Percentiles rank a stretch among this genome's conserved stretches.
phyloP scores from a whole-genome alignment of 495 filamentous ascomycete genomes.

The Eremomyces bilateralis region DNA sequence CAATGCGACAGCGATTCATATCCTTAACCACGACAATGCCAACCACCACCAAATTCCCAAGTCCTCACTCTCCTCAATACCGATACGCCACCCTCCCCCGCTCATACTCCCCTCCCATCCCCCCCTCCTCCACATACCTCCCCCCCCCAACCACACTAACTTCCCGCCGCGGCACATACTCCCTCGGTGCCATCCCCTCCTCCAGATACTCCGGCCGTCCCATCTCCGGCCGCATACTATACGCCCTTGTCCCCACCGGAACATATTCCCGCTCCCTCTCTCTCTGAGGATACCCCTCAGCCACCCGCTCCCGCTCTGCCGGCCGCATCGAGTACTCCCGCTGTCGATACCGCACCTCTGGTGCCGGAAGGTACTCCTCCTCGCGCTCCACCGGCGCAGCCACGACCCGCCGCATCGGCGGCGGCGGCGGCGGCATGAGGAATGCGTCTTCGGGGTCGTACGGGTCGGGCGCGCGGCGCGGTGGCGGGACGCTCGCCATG shows the following conservation, averaged over 20 bases:
- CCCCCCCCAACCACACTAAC: background rate
- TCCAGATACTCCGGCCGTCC: slow-evolving; percentile 7
- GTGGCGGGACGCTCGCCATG: slow-evolving; percentile 6
- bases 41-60: too few relatives aligned
- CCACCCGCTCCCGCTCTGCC: slow-evolving; percentile 13
- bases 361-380: slow-evolving; percentile 29
- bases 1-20: too few relatives aligned
- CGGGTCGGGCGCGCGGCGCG: slow-evolving; percentile 7
- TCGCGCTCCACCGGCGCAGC: slow-evolving; percentile 25
- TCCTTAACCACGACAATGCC: too few relatives aligned
- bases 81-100: slow-evolving; percentile 5
- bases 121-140: slow-evolving; percentile 10
- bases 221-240: slow-evolving; percentile 14
- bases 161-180: slow-evolving; percentile 2
- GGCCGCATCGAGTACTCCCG: slow-evolving; percentile 26
- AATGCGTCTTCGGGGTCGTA: slow-evolving; percentile 12
- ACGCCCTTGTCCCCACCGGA: slow-evolving; percentile 5
- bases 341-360: slow-evolving; percentile 28
- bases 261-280: background rate
- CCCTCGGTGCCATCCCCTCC: background rate
- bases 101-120: slow-evolving; percentile 6
- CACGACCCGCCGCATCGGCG: too few relatives aligned
- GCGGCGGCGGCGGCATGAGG: slow-evolving; percentile 16
- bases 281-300: too few relatives aligned
- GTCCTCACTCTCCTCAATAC: too few relatives aligned